Conservation (phyloP, 768 basidiomycete genomes). For the Termitomyces titanicus region DNA sequence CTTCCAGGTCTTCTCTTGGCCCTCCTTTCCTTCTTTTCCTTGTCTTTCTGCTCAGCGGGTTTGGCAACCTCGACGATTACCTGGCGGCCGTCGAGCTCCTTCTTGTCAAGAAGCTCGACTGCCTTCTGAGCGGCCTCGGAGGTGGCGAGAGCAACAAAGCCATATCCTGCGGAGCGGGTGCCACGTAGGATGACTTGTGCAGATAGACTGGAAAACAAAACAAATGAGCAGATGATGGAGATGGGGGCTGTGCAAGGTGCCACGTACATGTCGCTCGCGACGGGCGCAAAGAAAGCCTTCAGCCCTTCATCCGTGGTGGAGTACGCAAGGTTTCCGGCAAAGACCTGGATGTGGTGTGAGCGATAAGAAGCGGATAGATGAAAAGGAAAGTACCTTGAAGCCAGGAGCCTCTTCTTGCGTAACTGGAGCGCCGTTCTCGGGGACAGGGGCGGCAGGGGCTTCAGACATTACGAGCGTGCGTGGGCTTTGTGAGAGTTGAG, state of each 20-base stretch:
- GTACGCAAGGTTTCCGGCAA: conserved; percentile 95
- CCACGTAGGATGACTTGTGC: conserved; percentile 87
- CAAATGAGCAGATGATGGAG: conserved; percentile 26
- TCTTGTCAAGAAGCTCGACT: conserved; percentile 80
- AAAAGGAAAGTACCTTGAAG: conserved; percentile 61
- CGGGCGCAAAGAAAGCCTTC: conserved; percentile 89
- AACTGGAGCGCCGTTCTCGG: conserved; percentile 82
- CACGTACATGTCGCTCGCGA: conserved; percentile 84
- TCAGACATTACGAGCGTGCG: conserved; percentile 75
- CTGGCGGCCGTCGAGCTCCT: conserved; percentile 84
- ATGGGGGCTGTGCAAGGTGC: conserved; percentile 41
- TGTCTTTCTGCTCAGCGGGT: conserved; percentile 84
- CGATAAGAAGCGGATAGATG: conserved; percentile 18
- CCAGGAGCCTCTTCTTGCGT: conserved; percentile 76
- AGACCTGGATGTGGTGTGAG: conserved; percentile 54
- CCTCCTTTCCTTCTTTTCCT: conserved; percentile 75
- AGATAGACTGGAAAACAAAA: conserved; percentile 51
- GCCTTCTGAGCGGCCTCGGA: conserved; percentile 84
- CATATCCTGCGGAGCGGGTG: conserved; percentile 85
- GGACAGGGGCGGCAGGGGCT: conserved; percentile 82
- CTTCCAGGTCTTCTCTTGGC: conserved; percentile 80
- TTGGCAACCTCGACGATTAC: conserved; percentile 93
- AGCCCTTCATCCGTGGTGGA: conserved; percentile 92
- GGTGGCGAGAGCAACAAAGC: conserved; percentile 82
- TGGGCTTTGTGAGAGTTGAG: conserved; percentile 51